Evolutionary conservation across 202 grass and related monocot genomes (phyloP), one percentile per base, ranked within the genome.

Genomic region (Schoenoplectus tabernaemontani): DNA sequence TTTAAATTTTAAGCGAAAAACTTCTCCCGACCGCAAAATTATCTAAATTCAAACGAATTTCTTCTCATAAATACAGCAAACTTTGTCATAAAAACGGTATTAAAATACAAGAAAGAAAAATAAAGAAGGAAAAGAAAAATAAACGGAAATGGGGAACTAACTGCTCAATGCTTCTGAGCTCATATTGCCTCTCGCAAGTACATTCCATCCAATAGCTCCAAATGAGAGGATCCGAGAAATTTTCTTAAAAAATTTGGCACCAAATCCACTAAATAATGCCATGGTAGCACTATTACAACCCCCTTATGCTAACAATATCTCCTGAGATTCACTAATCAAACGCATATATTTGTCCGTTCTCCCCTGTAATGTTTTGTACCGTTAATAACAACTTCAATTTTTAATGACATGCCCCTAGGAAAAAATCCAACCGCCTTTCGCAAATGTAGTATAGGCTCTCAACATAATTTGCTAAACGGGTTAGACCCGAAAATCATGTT

Each of bases 321-420:
- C 59, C 19, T 46, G 20, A 80, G 59, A 80, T 80, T 80, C 77
- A 64, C 77, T 44, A 59, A 79, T 50, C 20, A 63, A 64, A 46
- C 10, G 57, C 77, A 79, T 64, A 50, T 64, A 34, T 79, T 79
- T 64, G 50, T 62, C 57, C 13, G 8, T 78, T 16, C 20, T 79
- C n/a, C 11, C 36, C 26, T 79, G 56, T 79, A 59, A 70, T 47
- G 20, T 54, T 19, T 79, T 32, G 19, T 79, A 63, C 36, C 57
- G 77, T 79, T 78, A 58, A 54, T 56, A 36, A 51, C 19, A n/a
- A 16, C 50, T 15, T 9, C 30, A 10, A 77, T 37, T 38, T n/a
- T 30, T 12, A 76, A 54, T 37, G 54, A 11, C 69, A 19, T 39
- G 39, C 12, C 50, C 20, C 10, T 30, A 61, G 26, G 22, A 24